Percentiles rank a stretch among this genome's conserved stretches.
These are phyloP conservation scores for Umbilicaria muhlenbergii DNA, from an alignment of 495 filamentous ascomycete species.

Conservation along the genomic window DNA sequence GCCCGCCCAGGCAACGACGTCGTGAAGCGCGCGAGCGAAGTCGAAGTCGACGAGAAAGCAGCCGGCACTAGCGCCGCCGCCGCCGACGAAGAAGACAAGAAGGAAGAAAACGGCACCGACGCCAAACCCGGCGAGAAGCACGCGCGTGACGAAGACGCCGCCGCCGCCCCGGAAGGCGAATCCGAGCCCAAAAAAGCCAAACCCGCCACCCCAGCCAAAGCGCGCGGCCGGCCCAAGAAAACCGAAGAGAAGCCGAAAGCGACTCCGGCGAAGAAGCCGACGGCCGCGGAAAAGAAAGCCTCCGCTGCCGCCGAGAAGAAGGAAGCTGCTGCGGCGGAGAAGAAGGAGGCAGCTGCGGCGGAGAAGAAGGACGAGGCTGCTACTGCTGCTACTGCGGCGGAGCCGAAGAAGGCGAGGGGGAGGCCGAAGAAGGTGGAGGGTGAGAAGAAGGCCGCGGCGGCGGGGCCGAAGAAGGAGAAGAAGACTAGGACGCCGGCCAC, in stretches of 20 bases:
- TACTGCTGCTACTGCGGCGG: background rate
- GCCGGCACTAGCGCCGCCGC: background rate
- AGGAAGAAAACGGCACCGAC: conserved; percentile 9
- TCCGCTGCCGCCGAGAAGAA: conserved; percentile 8
- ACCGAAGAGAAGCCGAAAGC: background rate
- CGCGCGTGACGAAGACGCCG: conserved; percentile 8
- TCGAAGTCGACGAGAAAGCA: conserved; percentile 27
- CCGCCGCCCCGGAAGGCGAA: conserved; percentile 4
- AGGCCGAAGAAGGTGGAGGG: conserved; percentile 21
- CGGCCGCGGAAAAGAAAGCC: conserved; percentile 11
- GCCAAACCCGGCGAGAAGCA: conserved; percentile 16
- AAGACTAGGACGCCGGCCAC: background rate
- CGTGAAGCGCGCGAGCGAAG: conserved; percentile 41
- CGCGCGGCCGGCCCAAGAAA: conserved; percentile 27
- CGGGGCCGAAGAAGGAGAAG: conserved; percentile 4
- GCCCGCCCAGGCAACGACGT: conserved; percentile 45
- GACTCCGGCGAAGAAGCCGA: conserved; percentile 12
- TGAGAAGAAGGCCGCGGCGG: background rate
- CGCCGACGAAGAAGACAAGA: conserved; percentile 9
- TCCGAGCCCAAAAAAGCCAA: conserved; percentile 18
- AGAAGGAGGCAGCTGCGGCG: conserved; percentile 2
- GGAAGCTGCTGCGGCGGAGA: conserved; percentile 2
- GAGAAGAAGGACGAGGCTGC: background rate
- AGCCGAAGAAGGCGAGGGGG: conserved; percentile 25
- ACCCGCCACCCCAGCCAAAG: conserved; percentile 12